A percentile compares a stretch with the other conserved stretches of the same genome.
Evolutionary conservation across 2,329 filamentous ascomycete genomes (phyloP).

Genomic region (Alternaria dauci): DNA sequence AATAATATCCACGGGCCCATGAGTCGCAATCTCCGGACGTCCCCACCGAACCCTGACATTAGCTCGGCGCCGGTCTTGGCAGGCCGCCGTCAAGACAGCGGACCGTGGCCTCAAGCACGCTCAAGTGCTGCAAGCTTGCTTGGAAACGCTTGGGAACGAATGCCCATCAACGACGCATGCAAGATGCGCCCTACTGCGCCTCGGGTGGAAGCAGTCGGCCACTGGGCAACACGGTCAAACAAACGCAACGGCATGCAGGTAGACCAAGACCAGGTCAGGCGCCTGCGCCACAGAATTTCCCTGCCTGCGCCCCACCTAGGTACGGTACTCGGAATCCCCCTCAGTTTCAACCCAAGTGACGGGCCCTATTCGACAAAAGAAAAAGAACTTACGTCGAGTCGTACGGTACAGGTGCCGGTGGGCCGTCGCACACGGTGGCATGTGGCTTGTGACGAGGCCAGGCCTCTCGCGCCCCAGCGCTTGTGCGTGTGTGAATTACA

Average conservation of each 20-base stretch:
- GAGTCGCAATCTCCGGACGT: conserved; percentile 13
- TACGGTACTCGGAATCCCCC: neutral
- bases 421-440: neutral
- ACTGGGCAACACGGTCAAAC: neutral
- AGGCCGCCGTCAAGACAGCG: conserved; percentile 13
- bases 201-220: neutral
- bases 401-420: neutral
- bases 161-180: neutral
- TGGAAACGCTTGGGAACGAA: conserved; percentile 25
- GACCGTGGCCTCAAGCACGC: conserved; percentile 13
- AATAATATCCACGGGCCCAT: conserved; percentile 1
- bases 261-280: neutral
- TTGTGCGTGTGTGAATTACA: conserved; percentile 1
- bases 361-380: neutral
- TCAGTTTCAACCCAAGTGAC: neutral
- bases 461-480: neutral
- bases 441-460: neutral
- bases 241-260: neutral
- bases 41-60: conserved; percentile 14
- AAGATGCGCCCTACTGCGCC: neutral
- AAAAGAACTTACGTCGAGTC: neutral
- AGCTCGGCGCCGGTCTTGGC: conserved; percentile 20
- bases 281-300: conserved; percentile 1
- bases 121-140: conserved; percentile 20
- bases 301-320: neutral